A percentile compares a stretch with the other conserved stretches of the same genome.
phyloP scores from a whole-genome alignment of 202 grass and related monocot species.

The Panicum virgatum region DNA sequence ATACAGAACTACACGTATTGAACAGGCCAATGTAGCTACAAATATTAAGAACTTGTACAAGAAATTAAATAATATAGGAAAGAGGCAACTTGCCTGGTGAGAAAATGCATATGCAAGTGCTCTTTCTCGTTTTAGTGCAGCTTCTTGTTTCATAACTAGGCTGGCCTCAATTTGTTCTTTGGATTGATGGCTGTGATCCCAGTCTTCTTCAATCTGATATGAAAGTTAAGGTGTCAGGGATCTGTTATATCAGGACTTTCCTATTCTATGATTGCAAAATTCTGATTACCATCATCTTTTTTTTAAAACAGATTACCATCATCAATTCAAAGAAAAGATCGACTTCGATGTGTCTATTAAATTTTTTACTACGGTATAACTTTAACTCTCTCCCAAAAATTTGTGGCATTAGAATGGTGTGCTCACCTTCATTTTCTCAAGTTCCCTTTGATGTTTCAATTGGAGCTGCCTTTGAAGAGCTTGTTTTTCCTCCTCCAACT shows the following conservation, averaged over 20 bases:
- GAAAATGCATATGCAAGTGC: conserved; percentile 93
- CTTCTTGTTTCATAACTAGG: conserved; percentile 75
- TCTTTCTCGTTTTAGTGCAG: conserved; percentile 78
- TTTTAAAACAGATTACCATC: too few species aligned
- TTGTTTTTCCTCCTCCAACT: conserved; percentile 82
- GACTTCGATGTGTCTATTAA: background rate
- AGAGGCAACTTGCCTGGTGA: conserved; percentile 66
- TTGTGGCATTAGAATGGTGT: conserved; percentile 20
- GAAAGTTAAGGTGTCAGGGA: conserved; percentile 8
- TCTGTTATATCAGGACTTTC: background rate
- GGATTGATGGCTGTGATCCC: conserved; percentile 80
- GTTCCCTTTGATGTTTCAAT: conserved; percentile 64
- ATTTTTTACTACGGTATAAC: background rate
- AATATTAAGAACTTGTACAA: background rate
- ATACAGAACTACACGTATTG: background rate
- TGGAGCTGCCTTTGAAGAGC: conserved; percentile 78
- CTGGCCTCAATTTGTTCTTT: conserved; percentile 72
- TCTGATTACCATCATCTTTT: background rate
- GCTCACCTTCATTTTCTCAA: conserved; percentile 78
- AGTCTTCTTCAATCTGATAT: conserved; percentile 74
- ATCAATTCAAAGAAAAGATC: background rate
- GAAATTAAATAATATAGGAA: background rate
- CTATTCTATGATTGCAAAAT: background rate
- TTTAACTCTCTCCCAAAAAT: background rate
- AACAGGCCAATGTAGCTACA: conserved; percentile 3